Evolutionary conservation across 768 basidiomycete species (phyloP).

Genomic region (Naganishia randhawae): DNA sequence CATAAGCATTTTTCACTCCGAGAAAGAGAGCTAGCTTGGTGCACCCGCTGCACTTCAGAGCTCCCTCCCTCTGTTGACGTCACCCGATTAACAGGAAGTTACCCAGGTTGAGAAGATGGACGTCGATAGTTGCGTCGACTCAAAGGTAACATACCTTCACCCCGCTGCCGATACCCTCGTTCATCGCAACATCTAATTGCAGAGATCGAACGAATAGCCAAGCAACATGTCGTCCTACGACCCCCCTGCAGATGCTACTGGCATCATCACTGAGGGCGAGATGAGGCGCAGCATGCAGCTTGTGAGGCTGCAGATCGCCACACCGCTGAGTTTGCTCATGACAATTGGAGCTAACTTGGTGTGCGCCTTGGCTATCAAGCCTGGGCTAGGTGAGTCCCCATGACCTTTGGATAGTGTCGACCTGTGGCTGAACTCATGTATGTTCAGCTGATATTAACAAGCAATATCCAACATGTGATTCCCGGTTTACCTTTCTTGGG

Average conservation of each 20-base stretch:
- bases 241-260: constrained; percentile 32
- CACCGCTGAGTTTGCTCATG: constrained; percentile 76
- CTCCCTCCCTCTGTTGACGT: no score
- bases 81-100: no score
- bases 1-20: no score
- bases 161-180: no score
- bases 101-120: no score
- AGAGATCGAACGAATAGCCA: no score
- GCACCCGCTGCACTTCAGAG: neutral
- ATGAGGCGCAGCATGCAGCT: constrained; percentile 47
- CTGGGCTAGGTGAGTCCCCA: constrained; percentile 57
- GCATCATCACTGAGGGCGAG: constrained; percentile 47
- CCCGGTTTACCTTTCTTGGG: neutral
- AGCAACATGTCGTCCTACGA: constrained; percentile 49
- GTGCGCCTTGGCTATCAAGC: constrained; percentile 65
- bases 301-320: constrained; percentile 74
- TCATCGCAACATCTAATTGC: no score
- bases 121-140: no score
- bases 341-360: constrained; percentile 69
- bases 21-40: no score
- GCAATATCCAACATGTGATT: constrained; percentile 40
- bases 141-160: no score
- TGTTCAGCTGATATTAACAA: constrained; percentile 41
- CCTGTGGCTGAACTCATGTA: neutral
- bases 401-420: neutral